A percentile compares a stretch with the other conserved stretches of the same genome.
Evolutionary conservation across 83 land plant genomes (phyloP).

Genomic region (Picea engelmannii): DNA sequence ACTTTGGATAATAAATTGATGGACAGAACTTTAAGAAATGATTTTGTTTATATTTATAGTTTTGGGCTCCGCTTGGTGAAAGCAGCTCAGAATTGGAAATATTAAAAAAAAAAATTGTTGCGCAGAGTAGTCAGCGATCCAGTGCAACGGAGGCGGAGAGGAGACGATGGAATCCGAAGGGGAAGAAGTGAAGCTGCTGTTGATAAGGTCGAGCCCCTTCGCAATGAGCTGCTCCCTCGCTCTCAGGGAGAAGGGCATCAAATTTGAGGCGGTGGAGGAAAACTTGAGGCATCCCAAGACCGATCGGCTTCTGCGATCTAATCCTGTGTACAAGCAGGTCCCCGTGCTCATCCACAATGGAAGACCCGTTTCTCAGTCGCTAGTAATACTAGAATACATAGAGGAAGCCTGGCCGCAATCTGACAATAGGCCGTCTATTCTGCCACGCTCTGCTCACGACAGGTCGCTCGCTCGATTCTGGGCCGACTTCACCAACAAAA

Average conservation of each 20-base stretch:
- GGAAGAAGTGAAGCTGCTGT: not conserved
- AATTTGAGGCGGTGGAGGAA: not conserved
- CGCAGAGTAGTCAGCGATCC: no score
- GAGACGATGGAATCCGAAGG: not conserved
- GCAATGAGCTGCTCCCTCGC: not conserved
- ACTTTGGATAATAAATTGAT: no score
- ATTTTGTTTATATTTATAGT: no score
- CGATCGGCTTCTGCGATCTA: not conserved
- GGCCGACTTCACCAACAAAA: not conserved
- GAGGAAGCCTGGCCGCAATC: no score
- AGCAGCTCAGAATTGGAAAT: no score
- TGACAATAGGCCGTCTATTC: no score
- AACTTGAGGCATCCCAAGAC: not conserved
- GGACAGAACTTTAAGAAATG: no score
- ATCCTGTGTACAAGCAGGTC: not conserved
- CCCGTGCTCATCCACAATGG: no score
- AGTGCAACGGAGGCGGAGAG: not conserved
- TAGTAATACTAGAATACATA: no score
- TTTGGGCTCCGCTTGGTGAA: no score
- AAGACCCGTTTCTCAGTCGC: no score
- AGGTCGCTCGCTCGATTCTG: not conserved
- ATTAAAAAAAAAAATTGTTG: no score
- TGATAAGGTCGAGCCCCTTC: not conserved
- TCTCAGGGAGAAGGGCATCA: not conserved
- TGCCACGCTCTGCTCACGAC: not conserved